A percentile compares a stretch with the other conserved stretches of the same genome.
Conservation (phyloP, 2,329 filamentous ascomycete species). For the Colletotrichum agaves region DNA sequence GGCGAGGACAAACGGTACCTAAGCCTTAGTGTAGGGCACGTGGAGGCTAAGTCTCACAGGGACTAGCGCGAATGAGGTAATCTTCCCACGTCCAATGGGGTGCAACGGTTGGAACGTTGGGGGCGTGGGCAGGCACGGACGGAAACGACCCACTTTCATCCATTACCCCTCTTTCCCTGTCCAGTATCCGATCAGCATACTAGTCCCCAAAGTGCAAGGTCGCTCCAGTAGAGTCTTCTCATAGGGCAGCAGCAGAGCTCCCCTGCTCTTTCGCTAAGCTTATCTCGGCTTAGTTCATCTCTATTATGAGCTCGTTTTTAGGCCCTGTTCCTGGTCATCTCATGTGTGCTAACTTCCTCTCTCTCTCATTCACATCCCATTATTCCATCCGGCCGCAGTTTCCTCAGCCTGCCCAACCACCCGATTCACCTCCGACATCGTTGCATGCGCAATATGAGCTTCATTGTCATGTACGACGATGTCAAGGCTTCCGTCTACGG, state of each 20-base stretch:
- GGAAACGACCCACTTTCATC: conserved; percentile 21
- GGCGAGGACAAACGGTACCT: background rate
- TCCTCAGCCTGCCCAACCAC: conserved; percentile 3
- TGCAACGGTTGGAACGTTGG: background rate
- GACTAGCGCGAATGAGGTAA: conserved; percentile 16
- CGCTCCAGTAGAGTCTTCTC: background rate
- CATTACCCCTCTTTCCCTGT: conserved; percentile 27
- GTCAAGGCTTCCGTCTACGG: background rate
- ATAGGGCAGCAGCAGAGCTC: conserved; percentile 17
- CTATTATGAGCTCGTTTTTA: conserved; percentile 11
- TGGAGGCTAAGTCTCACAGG: background rate
- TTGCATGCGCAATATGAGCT: background rate
- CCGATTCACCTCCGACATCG: background rate
- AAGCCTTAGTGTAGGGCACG: background rate
- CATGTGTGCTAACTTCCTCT: conserved; percentile 25
- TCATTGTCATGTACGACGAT: background rate
- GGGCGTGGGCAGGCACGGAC: background rate
- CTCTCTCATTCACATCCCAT: background rate
- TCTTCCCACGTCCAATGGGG: background rate
- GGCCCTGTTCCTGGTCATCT: conserved; percentile 30
- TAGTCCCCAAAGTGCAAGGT: conserved; percentile 1
- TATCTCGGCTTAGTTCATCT: conserved; percentile 2
- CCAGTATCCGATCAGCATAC: conserved; percentile 1
- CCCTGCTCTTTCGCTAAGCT: conserved; percentile 16
- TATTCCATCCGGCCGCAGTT: background rate